Evolutionary conservation across 2,329 filamentous ascomycete genomes (phyloP).

Genomic region (Neofusicoccum sp.): DNA sequence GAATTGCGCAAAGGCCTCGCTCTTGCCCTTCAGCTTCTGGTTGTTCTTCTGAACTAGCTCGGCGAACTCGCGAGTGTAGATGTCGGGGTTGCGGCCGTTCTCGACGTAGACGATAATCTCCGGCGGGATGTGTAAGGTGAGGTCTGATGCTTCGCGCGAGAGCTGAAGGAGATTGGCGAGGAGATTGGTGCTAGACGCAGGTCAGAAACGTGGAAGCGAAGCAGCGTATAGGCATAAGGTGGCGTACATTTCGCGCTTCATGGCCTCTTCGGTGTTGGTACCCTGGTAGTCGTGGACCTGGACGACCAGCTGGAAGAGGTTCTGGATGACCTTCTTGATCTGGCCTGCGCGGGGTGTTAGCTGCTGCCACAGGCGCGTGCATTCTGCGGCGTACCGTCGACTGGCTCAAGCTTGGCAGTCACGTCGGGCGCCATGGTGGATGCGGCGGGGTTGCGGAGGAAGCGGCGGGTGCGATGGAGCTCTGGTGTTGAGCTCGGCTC

Average conservation of each 20-base stretch:
- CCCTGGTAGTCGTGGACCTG: constrained; percentile 64
- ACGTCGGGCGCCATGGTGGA: constrained; percentile 16
- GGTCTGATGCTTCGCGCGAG: constrained; percentile 50
- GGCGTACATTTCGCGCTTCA: constrained; percentile 60
- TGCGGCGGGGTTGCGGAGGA: constrained; percentile 5
- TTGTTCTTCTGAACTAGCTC: constrained; percentile 65
- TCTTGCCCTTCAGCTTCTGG: constrained; percentile 63
- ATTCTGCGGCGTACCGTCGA: constrained; percentile 29
- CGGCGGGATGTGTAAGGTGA: constrained; percentile 58
- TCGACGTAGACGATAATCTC: constrained; percentile 67
- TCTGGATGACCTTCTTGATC: constrained; percentile 63
- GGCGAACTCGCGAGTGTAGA: constrained; percentile 68
- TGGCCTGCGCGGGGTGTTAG: constrained; percentile 43
- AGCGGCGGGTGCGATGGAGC: constrained; percentile 1
- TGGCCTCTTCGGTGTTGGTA: constrained; percentile 57
- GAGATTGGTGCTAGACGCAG: constrained; percentile 35
- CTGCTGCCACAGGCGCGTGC: constrained; percentile 6
- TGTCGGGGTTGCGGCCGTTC: constrained; percentile 65
- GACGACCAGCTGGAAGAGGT: constrained; percentile 61
- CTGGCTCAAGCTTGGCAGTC: constrained; percentile 22
- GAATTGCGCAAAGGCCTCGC: constrained; percentile 61
- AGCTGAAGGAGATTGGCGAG: constrained; percentile 58
- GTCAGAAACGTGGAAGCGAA: not conserved
- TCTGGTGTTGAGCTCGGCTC: constrained; percentile 17
- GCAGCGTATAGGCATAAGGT: not conserved